Base-by-base conservation (phyloP, 805 yeast genomes). In the Kodamaea restingae region DNA sequence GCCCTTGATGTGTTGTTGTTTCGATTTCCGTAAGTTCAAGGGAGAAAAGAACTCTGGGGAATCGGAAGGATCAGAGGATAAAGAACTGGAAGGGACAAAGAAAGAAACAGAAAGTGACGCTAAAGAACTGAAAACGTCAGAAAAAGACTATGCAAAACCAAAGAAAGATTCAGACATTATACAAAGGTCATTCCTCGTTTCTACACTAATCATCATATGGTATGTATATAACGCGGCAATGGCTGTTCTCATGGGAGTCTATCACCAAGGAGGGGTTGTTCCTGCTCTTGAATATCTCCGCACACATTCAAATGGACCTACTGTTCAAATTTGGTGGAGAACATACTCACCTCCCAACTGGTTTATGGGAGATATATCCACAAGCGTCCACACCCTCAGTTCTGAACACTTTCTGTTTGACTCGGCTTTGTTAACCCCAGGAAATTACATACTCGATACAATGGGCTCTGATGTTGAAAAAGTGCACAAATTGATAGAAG, bases 341-440 rank as follows among this genome's bases (percentile, higher is more conserved):
- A 88, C 96, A 0, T 93, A 91, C 51, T 76, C 87, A 3, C 97
- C 98, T 0, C 98, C 98, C 3, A 75, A 87, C 4, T 93, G 96
- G 95, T 57, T 91, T 41, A 63, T 83, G 21, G 71, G 69, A 2
- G 50, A 73, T 39, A 35, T 38, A 0, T 26, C 41, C 2, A 21
- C 40, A 17, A 36, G 26, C 7, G 18, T 11, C 5, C 41, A 45
- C 35, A 12, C 26, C 14, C 46, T 30, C 6, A 30, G 17, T 7
- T 15, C 10, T 17, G 18, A 7, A 12, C 17, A 12, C 46, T 9
- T 15, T 30, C 1, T n/a, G 27, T 25, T 10, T n/a, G n/a, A 25
- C n/a, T 9, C 27, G 5, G 15, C 35, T 0, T 41, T 41, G 22
- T 20, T 20, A 8, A 6, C 22, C 18, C 32, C 43, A 4, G 41